Percentiles rank a stretch among this genome's conserved stretches.
Evolutionary conservation across 2,329 filamentous ascomycete genomes (phyloP).

Genomic region (Raffaelea albimanens): DNA sequence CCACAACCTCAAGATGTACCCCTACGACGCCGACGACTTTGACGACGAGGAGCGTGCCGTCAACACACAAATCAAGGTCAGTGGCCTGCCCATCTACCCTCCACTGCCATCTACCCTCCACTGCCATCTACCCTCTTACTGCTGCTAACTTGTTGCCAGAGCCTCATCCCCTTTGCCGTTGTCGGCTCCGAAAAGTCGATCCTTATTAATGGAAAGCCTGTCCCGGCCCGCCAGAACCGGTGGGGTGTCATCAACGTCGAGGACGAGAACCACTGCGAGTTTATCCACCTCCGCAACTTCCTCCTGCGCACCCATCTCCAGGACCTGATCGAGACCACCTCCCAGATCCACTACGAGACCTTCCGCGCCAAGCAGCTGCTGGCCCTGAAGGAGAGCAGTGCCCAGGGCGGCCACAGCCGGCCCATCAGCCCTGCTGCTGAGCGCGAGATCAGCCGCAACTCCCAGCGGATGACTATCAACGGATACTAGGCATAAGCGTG

Average conservation of each 20-base stretch:
- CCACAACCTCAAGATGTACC: conserved; percentile 99
- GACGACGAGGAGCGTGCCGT: conserved; percentile 91
- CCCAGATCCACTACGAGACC: conserved; percentile 99
- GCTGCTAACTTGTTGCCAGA: conserved; percentile 47
- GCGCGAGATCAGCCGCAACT: conserved; percentile 91
- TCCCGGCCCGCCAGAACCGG: conserved; percentile 94
- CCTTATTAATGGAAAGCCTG: conserved; percentile 93
- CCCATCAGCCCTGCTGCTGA: conserved; percentile 95
- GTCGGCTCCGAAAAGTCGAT: conserved; percentile 98
- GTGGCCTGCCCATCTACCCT: conserved; percentile 15
- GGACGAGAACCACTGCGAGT: conserved; percentile 99
- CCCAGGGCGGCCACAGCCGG: conserved; percentile 65
- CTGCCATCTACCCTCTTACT: background rate
- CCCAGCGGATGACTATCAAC: conserved; percentile 97
- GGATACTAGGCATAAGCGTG: conserved; percentile 89
- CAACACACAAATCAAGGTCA: conserved; percentile 94
- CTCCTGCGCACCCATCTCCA: conserved; percentile 95
- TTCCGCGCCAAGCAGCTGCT: conserved; percentile 99
- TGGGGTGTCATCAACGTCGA: conserved; percentile 99
- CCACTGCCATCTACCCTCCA: background rate
- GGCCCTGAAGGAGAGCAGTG: conserved; percentile 95
- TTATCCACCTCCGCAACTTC: conserved; percentile 97
- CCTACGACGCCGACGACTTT: conserved; percentile 98
- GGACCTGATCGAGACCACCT: conserved; percentile 97
- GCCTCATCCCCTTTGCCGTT: conserved; percentile 92